Percentiles rank a stretch among this genome's conserved stretches.
phyloP scores from a whole-genome alignment of 345 rosid genomes.

The Brassica juncea region DNA sequence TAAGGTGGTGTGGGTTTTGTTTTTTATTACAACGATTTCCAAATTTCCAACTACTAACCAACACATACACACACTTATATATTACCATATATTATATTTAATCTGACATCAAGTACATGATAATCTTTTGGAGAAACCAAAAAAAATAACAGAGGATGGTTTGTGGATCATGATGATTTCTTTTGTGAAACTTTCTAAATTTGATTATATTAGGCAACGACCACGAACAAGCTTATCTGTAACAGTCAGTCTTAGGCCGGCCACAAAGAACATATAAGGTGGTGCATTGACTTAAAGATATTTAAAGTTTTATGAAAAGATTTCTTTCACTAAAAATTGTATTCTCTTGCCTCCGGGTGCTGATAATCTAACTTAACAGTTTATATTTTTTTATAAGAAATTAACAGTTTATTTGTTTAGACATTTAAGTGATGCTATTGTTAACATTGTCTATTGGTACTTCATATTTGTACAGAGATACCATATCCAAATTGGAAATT shows the following conservation, averaged over 20 bases:
- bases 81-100: conserved; percentile 1
- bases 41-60: background rate
- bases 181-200: conserved; percentile 26
- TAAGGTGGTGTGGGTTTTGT: conserved; percentile 8
- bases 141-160: conserved; percentile 6
- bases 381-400: background rate
- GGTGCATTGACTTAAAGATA: conserved; percentile 7
- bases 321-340: background rate
- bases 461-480: background rate
- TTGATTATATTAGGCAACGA: conserved; percentile 30
- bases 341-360: background rate
- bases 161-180: conserved; percentile 37
- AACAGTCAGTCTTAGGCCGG: conserved; percentile 15
- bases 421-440: background rate
- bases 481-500: background rate
- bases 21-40: background rate
- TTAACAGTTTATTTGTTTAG: background rate
- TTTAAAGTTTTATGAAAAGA: background rate
- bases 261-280: conserved; percentile 24
- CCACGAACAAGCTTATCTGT: conserved; percentile 33
- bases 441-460: background rate
- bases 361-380: background rate
- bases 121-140: conserved; percentile 5
- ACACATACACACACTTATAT: conserved; percentile 1
- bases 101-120: conserved; percentile 26